Evolutionary conservation across 2,329 filamentous ascomycete genomes (phyloP), one percentile per base, ranked within the genome.

Genomic region (Ustilaginoidea virens): DNA sequence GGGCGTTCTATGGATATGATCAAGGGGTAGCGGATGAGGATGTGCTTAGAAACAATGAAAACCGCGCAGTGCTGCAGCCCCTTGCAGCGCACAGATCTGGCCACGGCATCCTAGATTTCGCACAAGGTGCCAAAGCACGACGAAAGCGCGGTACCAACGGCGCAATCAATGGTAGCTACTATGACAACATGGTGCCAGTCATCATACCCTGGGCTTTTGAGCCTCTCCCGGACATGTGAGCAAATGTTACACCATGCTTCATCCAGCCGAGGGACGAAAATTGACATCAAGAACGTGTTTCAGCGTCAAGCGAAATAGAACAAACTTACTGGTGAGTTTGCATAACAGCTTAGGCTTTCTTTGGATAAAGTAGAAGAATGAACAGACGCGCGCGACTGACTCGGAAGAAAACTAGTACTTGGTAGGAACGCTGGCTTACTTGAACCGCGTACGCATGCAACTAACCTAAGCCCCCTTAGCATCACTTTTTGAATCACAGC

Each of bases 401-500:
- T n/a, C 15, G 11, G 23, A 13, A 20, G 17, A 10, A 17, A 20
- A 17, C 17, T 32, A 63, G 59, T 67, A 66, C 39, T 66, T 67
- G 39, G 58, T 62, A 47, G 45, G 58, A 43, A 32, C 7, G 11
- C n/a, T n/a, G n/a, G n/a, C n/a, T n/a, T n/a, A n/a, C n/a, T n/a
- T n/a, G n/a, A n/a, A n/a, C n/a, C n/a, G n/a, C n/a, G n/a, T n/a
- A n/a, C n/a, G n/a, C n/a, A n/a, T n/a, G n/a, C n/a, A n/a, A n/a
- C n/a, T n/a, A n/a, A n/a, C n/a, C n/a, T n/a, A n/a, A n/a, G n/a
- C n/a, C n/a, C 17, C 5, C 20, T 7, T 20, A 59, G 51, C 63
- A 69, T 39, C 66, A 72, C 42, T 72, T 90, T 44, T 60, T 90
- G 34, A 81, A 86, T 41, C 78, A 90, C 48, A 90, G 81, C 3